These are phyloP conservation scores for Powellomyces hirtus DNA, from an alignment of 192 early-diverging fungal species.

Conservation along the genomic window DNA sequence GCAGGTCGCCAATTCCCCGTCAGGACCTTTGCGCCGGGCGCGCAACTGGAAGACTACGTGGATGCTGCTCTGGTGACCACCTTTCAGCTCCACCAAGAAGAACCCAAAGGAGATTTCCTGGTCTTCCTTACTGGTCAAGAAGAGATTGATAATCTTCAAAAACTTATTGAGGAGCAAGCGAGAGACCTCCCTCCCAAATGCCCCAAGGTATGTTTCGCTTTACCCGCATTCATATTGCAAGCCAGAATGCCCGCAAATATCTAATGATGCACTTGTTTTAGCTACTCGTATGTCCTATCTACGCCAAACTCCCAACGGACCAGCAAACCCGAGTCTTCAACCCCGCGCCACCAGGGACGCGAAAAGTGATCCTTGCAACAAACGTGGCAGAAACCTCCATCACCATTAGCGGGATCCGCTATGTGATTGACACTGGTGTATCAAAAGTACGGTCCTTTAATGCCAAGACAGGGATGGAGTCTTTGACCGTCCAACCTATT, in stretches of 20 bases:
- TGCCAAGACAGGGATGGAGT: conserved; percentile 82
- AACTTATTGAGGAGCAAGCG: conserved; percentile 73
- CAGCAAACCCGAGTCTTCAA: conserved; percentile 91
- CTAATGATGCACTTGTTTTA: neutral
- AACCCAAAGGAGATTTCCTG: conserved; percentile 86
- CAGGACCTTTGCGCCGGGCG: conserved; percentile 69
- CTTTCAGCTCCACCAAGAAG: conserved; percentile 86
- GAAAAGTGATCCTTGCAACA: conserved; percentile 93
- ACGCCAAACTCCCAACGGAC: conserved; percentile 84
- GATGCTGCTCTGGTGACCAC: conserved; percentile 83
- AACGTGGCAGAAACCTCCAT: conserved; percentile 99
- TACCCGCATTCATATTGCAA: no score
- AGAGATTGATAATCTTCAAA: conserved; percentile 89
- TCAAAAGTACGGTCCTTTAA: conserved; percentile 90
- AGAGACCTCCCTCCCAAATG: conserved; percentile 55
- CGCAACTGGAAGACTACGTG: conserved; percentile 88
- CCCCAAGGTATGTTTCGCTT: conserved; percentile 14
- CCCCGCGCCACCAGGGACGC: conserved; percentile 73
- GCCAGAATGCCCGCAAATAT: no score
- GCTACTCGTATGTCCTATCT: conserved; percentile 83
- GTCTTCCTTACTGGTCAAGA: conserved; percentile 94
- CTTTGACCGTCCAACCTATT: conserved; percentile 81
- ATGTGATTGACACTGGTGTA: conserved; percentile 93
- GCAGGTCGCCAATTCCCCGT: conserved; percentile 91
- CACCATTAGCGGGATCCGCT: conserved; percentile 90